Evolutionary conservation across 805 yeast genomes (phyloP), one percentile per base, ranked within the genome.

Genomic region (Jamesozyma lodderae): DNA sequence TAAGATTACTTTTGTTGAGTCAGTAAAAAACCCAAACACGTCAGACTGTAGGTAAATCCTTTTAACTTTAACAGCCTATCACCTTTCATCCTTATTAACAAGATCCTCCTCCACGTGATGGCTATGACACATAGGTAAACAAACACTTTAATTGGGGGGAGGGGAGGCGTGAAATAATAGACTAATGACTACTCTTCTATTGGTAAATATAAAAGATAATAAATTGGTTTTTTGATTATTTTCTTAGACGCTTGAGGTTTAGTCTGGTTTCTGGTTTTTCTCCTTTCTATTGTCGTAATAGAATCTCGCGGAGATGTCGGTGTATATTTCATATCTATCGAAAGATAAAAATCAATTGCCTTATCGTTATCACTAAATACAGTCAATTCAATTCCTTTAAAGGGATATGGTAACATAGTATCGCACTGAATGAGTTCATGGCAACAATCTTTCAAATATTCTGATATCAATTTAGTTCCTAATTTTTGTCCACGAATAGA

Each of bases 331-430:
- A 53, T 49, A 2, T 51, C 51, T 1, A 52, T 14, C 4, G 34
- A 32, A 21, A 41, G 30, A 41, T 57, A 57, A 37, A 57, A 44
- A 9, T 40, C 35, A 6, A 53, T 36, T 3, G 62, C 62, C 3
- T 29, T 33, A 1, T 21, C 25, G 42, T 57, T 57, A 24, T 51
- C 49, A n/a, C 51, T 38, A 35, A 57, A 57, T 6, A 57, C 62
- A 11, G 62, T 57, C 21, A 57, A 44, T 33, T 48, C 53, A 14
- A 55, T 41, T 2, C 55, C 57, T 16, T 34, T 26, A 16, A 51
- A 40, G 4, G 31, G 35, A 30, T 25, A 18, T 21, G 13, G 22
- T 13, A 35, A 30, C 15, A 4, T n/a, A 16, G 23, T 10, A 6
- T 15, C 15, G 16, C 23, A 19, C 14, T n/a, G 8, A 13, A 20